phyloP scores from a whole-genome alignment of 2,329 filamentous ascomycete genomes.

The Colletotrichum caudatum region DNA sequence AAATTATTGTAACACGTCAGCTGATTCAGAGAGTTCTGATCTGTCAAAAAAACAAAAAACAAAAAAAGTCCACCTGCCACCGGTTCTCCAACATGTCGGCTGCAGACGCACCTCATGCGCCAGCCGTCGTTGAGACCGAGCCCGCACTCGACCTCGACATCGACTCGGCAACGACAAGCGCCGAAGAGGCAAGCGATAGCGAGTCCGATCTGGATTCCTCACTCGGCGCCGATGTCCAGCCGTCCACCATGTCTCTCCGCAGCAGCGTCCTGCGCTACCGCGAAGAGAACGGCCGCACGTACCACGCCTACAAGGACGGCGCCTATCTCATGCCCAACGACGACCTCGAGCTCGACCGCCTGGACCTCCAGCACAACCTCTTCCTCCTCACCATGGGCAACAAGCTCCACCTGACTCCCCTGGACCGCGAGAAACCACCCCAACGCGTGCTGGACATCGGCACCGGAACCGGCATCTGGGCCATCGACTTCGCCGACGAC shows the following conservation, averaged over 20 bases:
- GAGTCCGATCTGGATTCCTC: conserved; percentile 30
- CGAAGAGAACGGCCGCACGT: conserved; percentile 54
- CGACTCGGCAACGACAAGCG: neutral
- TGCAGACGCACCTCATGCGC: neutral
- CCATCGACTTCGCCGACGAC: conserved; percentile 59
- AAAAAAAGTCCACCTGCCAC: neutral
- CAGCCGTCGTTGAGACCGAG: neutral
- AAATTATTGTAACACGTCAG: neutral
- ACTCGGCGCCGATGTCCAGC: conserved; percentile 27
- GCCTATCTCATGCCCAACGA: conserved; percentile 37
- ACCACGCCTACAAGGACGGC: conserved; percentile 49
- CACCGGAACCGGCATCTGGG: conserved; percentile 61
- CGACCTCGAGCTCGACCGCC: conserved; percentile 49
- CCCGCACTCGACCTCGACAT: neutral
- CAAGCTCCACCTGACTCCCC: conserved; percentile 48
- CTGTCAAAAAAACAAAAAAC: too few species aligned
- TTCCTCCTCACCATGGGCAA: conserved; percentile 50
- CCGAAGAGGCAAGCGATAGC: neutral
- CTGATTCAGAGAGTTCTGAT: neutral
- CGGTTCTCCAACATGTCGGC: neutral
- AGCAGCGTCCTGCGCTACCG: conserved; percentile 54
- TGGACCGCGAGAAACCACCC: conserved; percentile 43
- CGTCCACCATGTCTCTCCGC: conserved; percentile 49
- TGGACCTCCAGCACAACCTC: conserved; percentile 54
- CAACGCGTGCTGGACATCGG: conserved; percentile 58